These are phyloP conservation scores for Blastocystis sp. DNA, from an alignment of 352 stramenopile genomes.

Conservation along the genomic window DNA sequence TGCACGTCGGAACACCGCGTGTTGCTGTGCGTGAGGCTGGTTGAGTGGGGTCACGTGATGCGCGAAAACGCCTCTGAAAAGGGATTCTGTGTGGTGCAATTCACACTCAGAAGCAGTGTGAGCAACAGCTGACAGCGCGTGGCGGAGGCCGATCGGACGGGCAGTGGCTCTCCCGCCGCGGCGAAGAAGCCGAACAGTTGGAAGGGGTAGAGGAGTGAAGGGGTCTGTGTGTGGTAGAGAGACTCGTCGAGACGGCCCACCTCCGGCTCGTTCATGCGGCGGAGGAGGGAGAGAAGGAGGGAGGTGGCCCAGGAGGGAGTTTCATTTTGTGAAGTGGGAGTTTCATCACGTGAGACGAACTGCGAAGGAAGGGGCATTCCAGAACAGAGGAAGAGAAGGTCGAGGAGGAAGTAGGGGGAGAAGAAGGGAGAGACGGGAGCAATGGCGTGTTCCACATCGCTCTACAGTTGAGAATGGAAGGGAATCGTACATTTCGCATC, in stretches of 20 bases:
- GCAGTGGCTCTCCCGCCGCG: not conserved
- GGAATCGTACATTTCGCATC: constrained; percentile 16
- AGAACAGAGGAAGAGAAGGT: constrained; percentile 49
- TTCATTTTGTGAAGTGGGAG: not conserved
- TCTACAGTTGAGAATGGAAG: not conserved
- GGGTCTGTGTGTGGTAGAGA: not conserved
- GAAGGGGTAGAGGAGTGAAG: constrained; percentile 35
- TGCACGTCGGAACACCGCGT: constrained; percentile 32
- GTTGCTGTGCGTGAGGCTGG: not conserved
- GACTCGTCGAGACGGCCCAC: constrained; percentile 1
- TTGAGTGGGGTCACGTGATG: not conserved
- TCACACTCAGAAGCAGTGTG: constrained; percentile 26
- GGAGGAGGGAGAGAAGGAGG: constrained; percentile 6
- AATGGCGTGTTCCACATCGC: constrained; percentile 45
- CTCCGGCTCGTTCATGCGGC: not conserved
- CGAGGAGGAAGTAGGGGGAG: constrained; percentile 42
- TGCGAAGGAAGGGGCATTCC: constrained; percentile 12
- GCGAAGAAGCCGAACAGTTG: constrained; percentile 20
- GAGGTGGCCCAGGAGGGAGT: not conserved
- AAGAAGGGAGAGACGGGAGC: constrained; percentile 35
- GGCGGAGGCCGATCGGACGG: constrained; percentile 7
- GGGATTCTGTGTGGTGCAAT: constrained; percentile 22
- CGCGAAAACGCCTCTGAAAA: not conserved
- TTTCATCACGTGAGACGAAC: not conserved
- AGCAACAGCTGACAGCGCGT: constrained; percentile 32